A percentile compares a stretch with the other conserved stretches of the same genome.
Conservation (phyloP, 2,329 filamentous ascomycete species). For the Phialocephala sp. region DNA sequence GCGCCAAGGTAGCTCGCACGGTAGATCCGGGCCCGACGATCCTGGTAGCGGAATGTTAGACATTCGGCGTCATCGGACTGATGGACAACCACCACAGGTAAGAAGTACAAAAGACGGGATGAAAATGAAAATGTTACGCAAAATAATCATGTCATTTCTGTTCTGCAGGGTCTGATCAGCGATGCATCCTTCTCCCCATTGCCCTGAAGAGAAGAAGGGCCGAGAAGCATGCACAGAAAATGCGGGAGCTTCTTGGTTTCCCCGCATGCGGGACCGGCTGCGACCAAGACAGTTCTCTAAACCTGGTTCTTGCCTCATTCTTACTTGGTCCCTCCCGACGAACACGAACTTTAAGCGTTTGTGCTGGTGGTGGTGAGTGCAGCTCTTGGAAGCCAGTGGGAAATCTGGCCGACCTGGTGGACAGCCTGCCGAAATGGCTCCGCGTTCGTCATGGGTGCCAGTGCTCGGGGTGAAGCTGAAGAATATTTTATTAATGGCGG, state of each 20-base stretch:
- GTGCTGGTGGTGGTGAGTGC: not conserved
- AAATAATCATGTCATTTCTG: not conserved
- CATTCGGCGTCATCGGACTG: not conserved
- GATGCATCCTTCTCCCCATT: not conserved
- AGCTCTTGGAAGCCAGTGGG: not conserved
- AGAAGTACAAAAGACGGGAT: not conserved
- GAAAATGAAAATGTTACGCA: not conserved
- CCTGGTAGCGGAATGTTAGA: not conserved
- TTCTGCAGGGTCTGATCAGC: not conserved
- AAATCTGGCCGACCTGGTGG: not conserved
- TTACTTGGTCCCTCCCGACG: not conserved
- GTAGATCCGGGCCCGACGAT: not conserved
- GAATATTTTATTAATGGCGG: constrained; percentile 3
- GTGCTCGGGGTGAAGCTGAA: not conserved
- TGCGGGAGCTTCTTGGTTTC: constrained; percentile 1
- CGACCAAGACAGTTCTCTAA: not conserved
- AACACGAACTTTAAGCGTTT: not conserved
- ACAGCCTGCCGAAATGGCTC: constrained; percentile 1
- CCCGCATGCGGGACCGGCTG: not conserved
- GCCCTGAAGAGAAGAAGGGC: not conserved
- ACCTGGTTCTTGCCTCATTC: not conserved
- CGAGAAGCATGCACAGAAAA: constrained; percentile 5
- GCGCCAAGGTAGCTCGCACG: not conserved
- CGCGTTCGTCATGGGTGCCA: not conserved
- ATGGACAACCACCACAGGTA: not conserved